Evolutionary conservation across 345 rosid species (phyloP).

Genomic region (Eucalyptus fibrosa): DNA sequence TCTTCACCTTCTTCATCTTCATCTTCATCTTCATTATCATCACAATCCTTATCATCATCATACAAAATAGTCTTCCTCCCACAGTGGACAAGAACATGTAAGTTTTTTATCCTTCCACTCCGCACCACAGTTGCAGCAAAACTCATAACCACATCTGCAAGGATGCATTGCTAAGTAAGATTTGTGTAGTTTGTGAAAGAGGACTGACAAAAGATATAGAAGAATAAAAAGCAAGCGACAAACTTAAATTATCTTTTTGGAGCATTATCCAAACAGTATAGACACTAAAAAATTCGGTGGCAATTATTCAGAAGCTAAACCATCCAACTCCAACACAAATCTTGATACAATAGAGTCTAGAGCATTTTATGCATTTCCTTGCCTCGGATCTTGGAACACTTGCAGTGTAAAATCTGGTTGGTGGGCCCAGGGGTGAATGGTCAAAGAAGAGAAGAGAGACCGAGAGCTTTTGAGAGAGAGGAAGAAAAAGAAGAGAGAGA

Average conservation of each 20-base stretch:
- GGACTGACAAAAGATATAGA: neutral
- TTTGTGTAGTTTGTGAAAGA: neutral
- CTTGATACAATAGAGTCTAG: neutral
- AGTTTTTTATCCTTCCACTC: slow-evolving; percentile 37
- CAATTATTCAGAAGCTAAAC: neutral
- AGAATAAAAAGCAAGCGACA: neutral
- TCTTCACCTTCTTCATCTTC: neutral
- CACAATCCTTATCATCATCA: neutral
- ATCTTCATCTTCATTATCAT: neutral
- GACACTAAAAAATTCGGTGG: neutral
- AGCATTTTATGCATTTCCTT: too few species aligned
- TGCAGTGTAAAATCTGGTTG: too few species aligned
- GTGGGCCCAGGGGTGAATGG: too few species aligned
- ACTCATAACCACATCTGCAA: slow-evolving; percentile 40
- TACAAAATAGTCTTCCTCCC: slow-evolving; percentile 30
- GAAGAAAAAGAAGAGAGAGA: too few species aligned
- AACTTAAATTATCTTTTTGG: neutral
- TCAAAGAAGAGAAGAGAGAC: too few species aligned
- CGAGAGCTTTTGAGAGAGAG: too few species aligned
- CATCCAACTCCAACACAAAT: neutral
- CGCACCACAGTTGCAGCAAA: slow-evolving; percentile 55
- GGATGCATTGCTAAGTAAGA: neutral
- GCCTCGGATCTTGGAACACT: too few species aligned
- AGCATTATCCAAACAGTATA: neutral
- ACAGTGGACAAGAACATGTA: slow-evolving; percentile 39